These are phyloP conservation scores for Calocybe indica DNA, from an alignment of 768 basidiomycete species.

Conservation along the genomic window DNA sequence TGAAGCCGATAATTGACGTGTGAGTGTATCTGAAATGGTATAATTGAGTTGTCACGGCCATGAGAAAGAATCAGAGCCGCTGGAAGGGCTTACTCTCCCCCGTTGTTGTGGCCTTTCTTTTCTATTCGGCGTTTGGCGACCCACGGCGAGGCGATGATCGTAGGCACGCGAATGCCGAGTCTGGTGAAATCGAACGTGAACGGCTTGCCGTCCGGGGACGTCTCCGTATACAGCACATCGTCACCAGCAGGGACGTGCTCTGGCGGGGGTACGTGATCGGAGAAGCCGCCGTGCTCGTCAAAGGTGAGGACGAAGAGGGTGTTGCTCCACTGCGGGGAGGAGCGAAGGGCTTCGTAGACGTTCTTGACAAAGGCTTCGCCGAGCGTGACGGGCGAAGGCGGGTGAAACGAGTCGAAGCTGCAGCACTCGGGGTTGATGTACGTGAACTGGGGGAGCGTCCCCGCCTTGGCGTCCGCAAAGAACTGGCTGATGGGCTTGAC, in stretches of 20 bases:
- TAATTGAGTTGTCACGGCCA: too few relatives aligned
- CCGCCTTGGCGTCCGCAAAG: conserved; percentile 19
- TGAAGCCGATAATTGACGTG: conserved; percentile 8
- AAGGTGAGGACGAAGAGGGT: conserved; percentile 25
- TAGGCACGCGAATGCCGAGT: conserved; percentile 23
- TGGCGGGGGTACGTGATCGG: conserved; percentile 26
- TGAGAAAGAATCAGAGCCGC: too few relatives aligned
- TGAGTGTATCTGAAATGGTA: conserved; percentile 4
- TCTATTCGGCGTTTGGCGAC: conserved; percentile 14
- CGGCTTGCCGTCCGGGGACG: conserved; percentile 12
- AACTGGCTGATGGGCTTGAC: conserved; percentile 20
- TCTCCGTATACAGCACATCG: conserved; percentile 20
- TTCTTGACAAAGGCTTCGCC: conserved; percentile 23
- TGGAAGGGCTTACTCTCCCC: neutral
- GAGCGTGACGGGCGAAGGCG: conserved; percentile 15
- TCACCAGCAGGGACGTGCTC: conserved; percentile 17
- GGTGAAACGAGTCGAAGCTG: conserved; percentile 20
- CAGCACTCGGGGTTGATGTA: conserved; percentile 23
- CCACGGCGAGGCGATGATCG: conserved; percentile 17
- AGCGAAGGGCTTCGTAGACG: conserved; percentile 23
- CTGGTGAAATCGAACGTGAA: conserved; percentile 22
- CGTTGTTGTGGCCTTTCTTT: conserved; percentile 17
- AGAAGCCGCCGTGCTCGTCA: conserved; percentile 26
- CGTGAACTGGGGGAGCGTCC: conserved; percentile 19
- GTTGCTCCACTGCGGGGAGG: conserved; percentile 20